Evolutionary conservation across 768 basidiomycete species (phyloP).

Genomic region (Boletus pseudopeckii): DNA sequence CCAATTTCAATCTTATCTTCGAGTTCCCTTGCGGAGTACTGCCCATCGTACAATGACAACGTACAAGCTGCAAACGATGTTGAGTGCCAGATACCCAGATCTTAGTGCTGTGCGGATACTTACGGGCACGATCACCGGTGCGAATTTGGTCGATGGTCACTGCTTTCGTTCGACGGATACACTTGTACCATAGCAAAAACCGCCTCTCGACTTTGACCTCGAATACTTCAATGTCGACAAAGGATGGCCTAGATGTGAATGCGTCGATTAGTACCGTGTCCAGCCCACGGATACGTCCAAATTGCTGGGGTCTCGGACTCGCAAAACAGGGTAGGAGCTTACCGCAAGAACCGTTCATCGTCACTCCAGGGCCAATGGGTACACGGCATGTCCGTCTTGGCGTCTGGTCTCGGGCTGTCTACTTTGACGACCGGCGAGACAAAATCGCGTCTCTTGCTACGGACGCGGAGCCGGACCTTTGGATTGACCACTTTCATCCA

Average conservation of each 20-base stretch:
- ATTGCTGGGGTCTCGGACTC: background rate
- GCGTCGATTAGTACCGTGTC: background rate
- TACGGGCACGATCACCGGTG: background rate
- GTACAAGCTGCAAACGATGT: background rate
- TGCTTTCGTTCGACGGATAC: slow-evolving; percentile 9
- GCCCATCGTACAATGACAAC: slow-evolving; percentile 1
- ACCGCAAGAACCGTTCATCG: background rate
- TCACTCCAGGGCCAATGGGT: slow-evolving; percentile 1
- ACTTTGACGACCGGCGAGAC: slow-evolving; percentile 8
- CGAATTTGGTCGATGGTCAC: background rate
- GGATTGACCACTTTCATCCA: slow-evolving; percentile 6
- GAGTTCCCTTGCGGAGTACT: background rate
- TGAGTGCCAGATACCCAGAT: background rate
- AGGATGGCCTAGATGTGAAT: slow-evolving; percentile 2
- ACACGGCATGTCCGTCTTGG: background rate
- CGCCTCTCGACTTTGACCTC: slow-evolving; percentile 7
- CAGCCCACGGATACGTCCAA: background rate
- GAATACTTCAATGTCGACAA: background rate
- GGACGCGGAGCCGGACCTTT: slow-evolving; percentile 5
- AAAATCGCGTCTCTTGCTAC: background rate
- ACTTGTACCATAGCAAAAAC: slow-evolving; percentile 9
- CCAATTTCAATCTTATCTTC: slow-evolving; percentile 1
- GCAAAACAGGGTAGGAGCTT: background rate
- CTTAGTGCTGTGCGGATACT: background rate
- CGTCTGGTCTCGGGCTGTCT: background rate